Evolutionary conservation across 2,329 filamentous ascomycete species (phyloP), one percentile per base, ranked within the genome.

Genomic region (Chaetothyriales sp.): DNA sequence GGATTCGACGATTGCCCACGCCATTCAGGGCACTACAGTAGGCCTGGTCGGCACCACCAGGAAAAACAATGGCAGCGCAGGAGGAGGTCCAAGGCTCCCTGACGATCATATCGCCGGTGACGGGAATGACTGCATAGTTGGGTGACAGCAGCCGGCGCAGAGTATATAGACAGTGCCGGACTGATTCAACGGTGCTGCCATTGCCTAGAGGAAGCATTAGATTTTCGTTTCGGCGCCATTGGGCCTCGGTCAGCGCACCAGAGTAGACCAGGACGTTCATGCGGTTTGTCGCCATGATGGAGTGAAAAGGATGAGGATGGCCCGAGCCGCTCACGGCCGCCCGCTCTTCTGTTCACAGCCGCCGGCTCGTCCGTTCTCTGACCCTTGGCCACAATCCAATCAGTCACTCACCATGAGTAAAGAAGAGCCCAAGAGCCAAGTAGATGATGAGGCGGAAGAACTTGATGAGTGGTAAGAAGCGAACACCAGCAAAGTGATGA

Each of bases 181-280:
- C 87, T 15, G 89, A 95, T 64, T 92, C 86, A 49, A 85, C 75
- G 8, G 89, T 94, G 44, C 85, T 87, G 57, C 92, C 92, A 64
- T 83, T 80, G 62, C 90, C 89, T 88, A 62, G 54, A 56, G 50
- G 55, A 43, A 57, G 59, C 56, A 60, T 67, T 61, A 65, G 62
- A 61, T 63, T 61, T 51, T 55, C 61, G 22, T 60, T 58, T 54
- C 59, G 58, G 51, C 60, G 59, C 54, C 57, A 52, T 51, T 47
- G 49, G 47, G 60, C 61, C 54, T 61, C 54, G 48, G 55, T 60
- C 49, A 62, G 62, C 67, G 64, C 73, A 89, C 87, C 89, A 61
- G 88, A 85, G 65, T 97, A 97, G 49, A 98, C 87, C 59, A 97
- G 77, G 52, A 98, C 83, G 66, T 98, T 97, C 71, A 95, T 77